Base-by-base conservation (phyloP, 257 asterid species). In the Datura wrightii region DNA sequence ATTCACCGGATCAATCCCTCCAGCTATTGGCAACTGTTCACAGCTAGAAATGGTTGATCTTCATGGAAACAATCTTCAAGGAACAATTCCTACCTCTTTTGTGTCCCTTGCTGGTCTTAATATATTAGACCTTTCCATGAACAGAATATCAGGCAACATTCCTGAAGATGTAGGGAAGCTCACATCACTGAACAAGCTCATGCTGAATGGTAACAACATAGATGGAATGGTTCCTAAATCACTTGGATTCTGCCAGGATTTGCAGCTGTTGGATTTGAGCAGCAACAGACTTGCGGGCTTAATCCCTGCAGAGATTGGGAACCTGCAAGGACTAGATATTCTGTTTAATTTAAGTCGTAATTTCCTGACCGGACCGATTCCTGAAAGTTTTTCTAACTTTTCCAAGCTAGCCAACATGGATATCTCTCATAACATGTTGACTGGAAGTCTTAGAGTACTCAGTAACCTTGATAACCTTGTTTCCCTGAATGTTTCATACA, bases 381-480 rank as follows among this genome's bases (percentile, higher is more conserved):
- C 96, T 1, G 86, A 84, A 86, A 90, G 96, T 88, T 93, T 93
- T 83, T 88, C 94, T 15, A 92, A 89, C n/a, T 84, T 92, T 37
- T 92, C 96, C 41, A 92, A 90, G 87, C 94, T 93, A 16, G 92
- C 93, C 54, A 93, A 83, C 89, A 91, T 92, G 94, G 96, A 93
- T 84, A 85, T 93, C 78, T 93, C 97, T 74, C 92, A 90, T 86
- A 93, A 93, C 89, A 88, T 88, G 92, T 82, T 93, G 89, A 87
- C 83, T 84, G 97, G 97, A 87, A 89, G 88, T 89, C 89, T 93
- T 80, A 85, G 82, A 79, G 89, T 83, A 42, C 85, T 93, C 52
- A 83, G 94, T 52, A 85, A 83, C 88, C 91, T 93, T 55, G 90
- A 93, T 72, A 93, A 92, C 83, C 97, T 93, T 36, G 94, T 92